These are phyloP conservation scores for Pontederia crassipes DNA, from an alignment of 176 grass and related monocot genomes.

Conservation along the genomic window DNA sequence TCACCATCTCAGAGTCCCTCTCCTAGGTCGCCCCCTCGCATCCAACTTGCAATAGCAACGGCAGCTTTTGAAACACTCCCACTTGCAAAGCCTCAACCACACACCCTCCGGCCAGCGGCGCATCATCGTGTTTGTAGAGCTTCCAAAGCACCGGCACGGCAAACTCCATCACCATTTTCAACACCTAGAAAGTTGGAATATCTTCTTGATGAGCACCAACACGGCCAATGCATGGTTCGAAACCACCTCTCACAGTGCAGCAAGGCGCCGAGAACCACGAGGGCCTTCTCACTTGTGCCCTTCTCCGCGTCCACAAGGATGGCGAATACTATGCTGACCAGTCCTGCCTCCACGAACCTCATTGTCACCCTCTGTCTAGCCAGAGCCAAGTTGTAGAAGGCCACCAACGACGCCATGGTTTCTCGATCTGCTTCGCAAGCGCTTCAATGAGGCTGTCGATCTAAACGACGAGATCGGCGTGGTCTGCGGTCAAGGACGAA, in stretches of 20 bases:
- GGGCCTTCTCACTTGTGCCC: conserved; percentile 57
- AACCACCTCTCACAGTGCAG: conserved; percentile 16
- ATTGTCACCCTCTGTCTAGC: conserved; percentile 15
- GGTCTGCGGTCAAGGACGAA: too few species aligned
- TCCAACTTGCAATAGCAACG: conserved; percentile 55
- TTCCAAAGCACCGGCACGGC: conserved; percentile 78
- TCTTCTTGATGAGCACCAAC: conserved; percentile 75
- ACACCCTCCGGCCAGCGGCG: conserved; percentile 14
- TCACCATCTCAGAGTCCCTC: conserved; percentile 39
- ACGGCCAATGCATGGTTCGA: conserved; percentile 46
- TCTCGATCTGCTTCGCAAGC: conserved; percentile 25
- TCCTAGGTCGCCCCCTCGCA: conserved; percentile 50
- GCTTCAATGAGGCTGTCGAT: conserved; percentile 23
- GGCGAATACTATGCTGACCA: conserved; percentile 29
- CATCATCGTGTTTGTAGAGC: conserved; percentile 39
- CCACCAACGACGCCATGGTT: conserved; percentile 60
- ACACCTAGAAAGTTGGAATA: conserved; percentile 69
- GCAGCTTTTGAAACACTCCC: conserved; percentile 73
- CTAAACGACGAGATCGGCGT: background rate
- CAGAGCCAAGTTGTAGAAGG: conserved; percentile 47
- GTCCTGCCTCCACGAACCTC: conserved; percentile 22
- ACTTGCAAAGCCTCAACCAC: conserved; percentile 42
- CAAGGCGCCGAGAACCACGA: conserved; percentile 41
- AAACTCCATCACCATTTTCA: conserved; percentile 81
- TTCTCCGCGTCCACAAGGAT: conserved; percentile 58